Evolutionary conservation across 345 rosid species (phyloP).

Genomic region (Acer negundo): DNA sequence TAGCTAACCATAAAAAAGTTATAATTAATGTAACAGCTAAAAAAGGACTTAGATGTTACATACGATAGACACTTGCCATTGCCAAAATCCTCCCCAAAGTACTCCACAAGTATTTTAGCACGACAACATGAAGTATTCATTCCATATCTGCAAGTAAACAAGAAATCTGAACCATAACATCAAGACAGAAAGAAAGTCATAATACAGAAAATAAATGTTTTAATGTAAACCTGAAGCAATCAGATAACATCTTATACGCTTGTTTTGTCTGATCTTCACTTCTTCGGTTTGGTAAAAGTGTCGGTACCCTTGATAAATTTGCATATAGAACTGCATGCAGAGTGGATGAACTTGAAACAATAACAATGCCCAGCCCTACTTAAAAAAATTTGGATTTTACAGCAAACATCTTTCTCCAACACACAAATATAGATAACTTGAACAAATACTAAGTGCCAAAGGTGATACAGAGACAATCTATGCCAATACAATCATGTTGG

Average conservation of each 20-base stretch:
- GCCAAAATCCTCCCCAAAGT: conserved; percentile 78
- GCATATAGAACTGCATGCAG: conserved; percentile 63
- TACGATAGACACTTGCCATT: conserved; percentile 67
- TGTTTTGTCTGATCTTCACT: conserved; percentile 67
- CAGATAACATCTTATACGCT: conserved; percentile 81
- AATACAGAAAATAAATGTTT: neutral
- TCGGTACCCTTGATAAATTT: conserved; percentile 66
- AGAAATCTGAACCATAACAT: neutral
- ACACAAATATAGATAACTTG: neutral
- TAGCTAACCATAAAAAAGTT: neutral
- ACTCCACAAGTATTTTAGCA: conserved; percentile 72
- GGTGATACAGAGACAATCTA: neutral
- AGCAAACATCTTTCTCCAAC: neutral
- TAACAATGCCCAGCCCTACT: neutral
- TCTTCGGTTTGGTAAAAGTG: conserved; percentile 73
- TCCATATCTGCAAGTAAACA: conserved; percentile 63
- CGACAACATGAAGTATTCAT: conserved; percentile 86
- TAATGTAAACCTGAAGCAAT: conserved; percentile 63
- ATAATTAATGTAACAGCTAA: neutral
- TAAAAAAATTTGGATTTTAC: neutral
- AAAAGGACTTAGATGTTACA: conserved; percentile 19
- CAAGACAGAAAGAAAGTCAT: neutral
- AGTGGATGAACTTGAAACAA: neutral
- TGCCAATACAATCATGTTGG: neutral
- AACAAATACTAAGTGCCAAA: neutral